These are phyloP conservation scores for Colletotrichum caudatum DNA, from an alignment of 2,329 filamentous ascomycete genomes.

Conservation along the genomic window DNA sequence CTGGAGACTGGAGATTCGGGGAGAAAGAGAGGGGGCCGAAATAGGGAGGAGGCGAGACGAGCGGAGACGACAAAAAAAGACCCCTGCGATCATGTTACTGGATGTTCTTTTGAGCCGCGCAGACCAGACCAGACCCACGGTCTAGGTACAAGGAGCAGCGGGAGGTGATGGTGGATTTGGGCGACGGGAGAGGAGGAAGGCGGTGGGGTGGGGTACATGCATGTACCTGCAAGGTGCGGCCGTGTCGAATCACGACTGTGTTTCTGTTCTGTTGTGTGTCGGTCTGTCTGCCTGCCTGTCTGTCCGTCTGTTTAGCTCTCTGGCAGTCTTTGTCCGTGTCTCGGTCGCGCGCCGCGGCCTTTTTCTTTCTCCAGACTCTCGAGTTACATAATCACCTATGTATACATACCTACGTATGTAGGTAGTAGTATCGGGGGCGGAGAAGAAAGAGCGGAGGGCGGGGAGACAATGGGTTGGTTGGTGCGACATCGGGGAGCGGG, in stretches of 20 bases:
- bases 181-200: slow-evolving; percentile 4
- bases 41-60: slow-evolving; percentile 4
- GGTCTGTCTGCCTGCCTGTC: not conserved
- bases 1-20: slow-evolving; percentile 27
- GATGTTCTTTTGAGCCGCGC: slow-evolving; percentile 23
- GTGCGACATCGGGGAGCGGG: slow-evolving; percentile 16
- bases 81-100: not conserved
- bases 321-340: not conserved
- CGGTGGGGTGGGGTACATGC: slow-evolving; percentile 12
- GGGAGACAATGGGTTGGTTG: slow-evolving; percentile 1
- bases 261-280: not conserved
- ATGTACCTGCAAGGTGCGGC: slow-evolving; percentile 38
- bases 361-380: slow-evolving; percentile 9
- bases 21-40: slow-evolving; percentile 12
- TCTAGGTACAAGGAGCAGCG: slow-evolving; percentile 21
- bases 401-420: too few relatives aligned
- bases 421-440: not conserved
- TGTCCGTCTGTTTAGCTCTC: not conserved
- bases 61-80: not conserved
- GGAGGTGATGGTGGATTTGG: not conserved
- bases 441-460: slow-evolving; percentile 18
- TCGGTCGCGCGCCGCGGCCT: not conserved
- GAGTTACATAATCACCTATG: not conserved
- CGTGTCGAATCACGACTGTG: slow-evolving; percentile 26
- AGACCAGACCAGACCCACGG: slow-evolving; percentile 8